These are phyloP conservation scores for Talaromyces atroroseus DNA, from an alignment of 2,329 filamentous ascomycete species.

Conservation along the genomic window DNA sequence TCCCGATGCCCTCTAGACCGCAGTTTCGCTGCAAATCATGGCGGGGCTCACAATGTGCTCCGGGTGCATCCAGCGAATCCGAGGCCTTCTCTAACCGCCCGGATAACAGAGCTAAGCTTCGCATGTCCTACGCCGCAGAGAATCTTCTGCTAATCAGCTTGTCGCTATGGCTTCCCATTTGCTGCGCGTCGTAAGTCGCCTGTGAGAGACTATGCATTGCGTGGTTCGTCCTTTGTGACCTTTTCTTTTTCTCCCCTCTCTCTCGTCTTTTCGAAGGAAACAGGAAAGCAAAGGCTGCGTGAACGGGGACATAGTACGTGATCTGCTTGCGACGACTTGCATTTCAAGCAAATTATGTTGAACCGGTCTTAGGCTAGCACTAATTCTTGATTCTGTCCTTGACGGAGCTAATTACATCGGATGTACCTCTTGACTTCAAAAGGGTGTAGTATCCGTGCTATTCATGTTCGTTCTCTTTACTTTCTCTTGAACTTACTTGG, in stretches of 20 bases:
- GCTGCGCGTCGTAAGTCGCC: background rate
- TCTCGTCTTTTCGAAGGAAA: background rate
- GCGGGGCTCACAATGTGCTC: constrained; percentile 1
- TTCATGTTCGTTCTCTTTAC: background rate
- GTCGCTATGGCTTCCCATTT: constrained; percentile 8
- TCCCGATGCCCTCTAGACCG: background rate
- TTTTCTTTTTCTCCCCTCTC: background rate
- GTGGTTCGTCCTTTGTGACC: constrained; percentile 1
- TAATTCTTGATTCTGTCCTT: background rate
- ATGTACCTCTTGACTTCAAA: background rate
- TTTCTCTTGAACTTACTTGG: background rate
- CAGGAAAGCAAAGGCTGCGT: background rate
- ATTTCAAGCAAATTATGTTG: background rate
- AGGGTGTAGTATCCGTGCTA: background rate
- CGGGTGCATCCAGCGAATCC: constrained; percentile 10
- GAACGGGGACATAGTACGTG: background rate
- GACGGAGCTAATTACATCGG: background rate
- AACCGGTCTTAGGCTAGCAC: background rate
- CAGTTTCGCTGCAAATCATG: background rate
- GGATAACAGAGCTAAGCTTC: background rate
- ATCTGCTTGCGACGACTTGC: constrained; percentile 1
- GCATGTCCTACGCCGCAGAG: background rate
- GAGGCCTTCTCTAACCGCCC: constrained; percentile 9
- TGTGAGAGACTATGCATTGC: background rate
- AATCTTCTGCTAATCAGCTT: background rate